These are phyloP conservation scores for Arthrobotrys sinensis DNA, from an alignment of 2,329 filamentous ascomycete species.

Conservation along the genomic window DNA sequence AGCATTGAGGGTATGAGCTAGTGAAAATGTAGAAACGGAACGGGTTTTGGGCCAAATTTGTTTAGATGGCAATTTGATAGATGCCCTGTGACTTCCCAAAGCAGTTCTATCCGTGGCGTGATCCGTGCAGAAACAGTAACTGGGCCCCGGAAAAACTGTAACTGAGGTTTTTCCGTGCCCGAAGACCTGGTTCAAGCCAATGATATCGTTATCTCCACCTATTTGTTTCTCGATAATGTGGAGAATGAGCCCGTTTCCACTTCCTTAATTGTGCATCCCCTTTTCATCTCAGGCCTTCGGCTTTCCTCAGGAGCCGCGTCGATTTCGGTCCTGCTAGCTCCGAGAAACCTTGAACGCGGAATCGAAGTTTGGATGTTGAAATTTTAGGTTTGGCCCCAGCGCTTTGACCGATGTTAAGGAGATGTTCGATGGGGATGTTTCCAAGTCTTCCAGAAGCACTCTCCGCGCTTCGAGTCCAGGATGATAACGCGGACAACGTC, in stretches of 20 bases:
- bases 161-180: conserved; percentile 50
- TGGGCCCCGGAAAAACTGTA: conserved; percentile 53
- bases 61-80: neutral
- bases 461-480: conserved; percentile 39
- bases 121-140: conserved; percentile 17
- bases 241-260: conserved; percentile 41
- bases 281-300: conserved; percentile 23
- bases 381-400: conserved; percentile 17
- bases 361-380: neutral
- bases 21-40: conserved; percentile 38
- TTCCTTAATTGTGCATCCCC: neutral
- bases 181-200: conserved; percentile 24
- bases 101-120: conserved; percentile 37
- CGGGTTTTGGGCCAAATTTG: conserved; percentile 40
- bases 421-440: conserved; percentile 34
- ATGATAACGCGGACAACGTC: conserved; percentile 44
- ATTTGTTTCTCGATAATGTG: conserved; percentile 39
- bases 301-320: conserved; percentile 36
- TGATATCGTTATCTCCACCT: conserved; percentile 18
- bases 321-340: conserved; percentile 36
- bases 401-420: conserved; percentile 32
- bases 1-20: conserved; percentile 40
- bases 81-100: conserved; percentile 7
- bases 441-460: conserved; percentile 50
- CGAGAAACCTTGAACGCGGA: conserved; percentile 28